phyloP scores from a whole-genome alignment of 352 stramenopile species.

The Phytophthora cryptogea region DNA sequence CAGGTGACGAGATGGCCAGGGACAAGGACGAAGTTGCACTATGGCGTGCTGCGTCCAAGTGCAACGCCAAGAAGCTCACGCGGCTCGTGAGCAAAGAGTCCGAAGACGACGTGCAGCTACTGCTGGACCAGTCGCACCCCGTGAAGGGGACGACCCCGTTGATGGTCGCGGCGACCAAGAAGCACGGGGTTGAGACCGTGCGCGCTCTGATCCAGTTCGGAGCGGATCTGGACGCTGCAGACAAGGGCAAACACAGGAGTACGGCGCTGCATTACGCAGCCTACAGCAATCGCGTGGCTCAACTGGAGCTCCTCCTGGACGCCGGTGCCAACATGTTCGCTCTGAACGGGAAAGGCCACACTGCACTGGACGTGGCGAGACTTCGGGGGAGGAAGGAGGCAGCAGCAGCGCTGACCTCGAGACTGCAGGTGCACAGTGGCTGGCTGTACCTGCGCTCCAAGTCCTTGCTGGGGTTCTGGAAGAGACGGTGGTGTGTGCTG shows the following conservation, averaged over 20 bases:
- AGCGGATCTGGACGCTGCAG: slow-evolving; percentile 43
- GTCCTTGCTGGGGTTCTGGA: slow-evolving; percentile 56
- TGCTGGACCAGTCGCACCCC: slow-evolving; percentile 52
- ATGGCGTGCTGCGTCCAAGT: slow-evolving; percentile 34
- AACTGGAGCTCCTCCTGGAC: slow-evolving; percentile 61
- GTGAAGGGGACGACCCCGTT: slow-evolving; percentile 62
- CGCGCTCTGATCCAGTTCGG: slow-evolving; percentile 63
- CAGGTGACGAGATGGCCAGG: slow-evolving; percentile 14
- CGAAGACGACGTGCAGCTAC: slow-evolving; percentile 15
- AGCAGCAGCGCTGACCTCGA: slow-evolving; percentile 47
- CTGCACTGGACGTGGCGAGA: slow-evolving; percentile 62
- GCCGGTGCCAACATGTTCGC: slow-evolving; percentile 48
- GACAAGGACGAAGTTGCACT: slow-evolving; percentile 26
- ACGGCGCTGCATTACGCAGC: slow-evolving; percentile 77
- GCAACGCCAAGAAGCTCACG: slow-evolving; percentile 39
- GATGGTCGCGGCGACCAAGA: slow-evolving; percentile 69
- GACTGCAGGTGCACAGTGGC: slow-evolving; percentile 53
- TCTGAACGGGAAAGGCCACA: slow-evolving; percentile 62
- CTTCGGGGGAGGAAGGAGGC: slow-evolving; percentile 49
- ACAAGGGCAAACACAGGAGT: slow-evolving; percentile 45
- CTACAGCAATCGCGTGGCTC: slow-evolving; percentile 49
- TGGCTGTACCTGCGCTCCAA: slow-evolving; percentile 57
- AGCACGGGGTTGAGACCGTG: slow-evolving; percentile 49
- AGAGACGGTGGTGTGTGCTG: slow-evolving; percentile 62
- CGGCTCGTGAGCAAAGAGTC: slow-evolving; percentile 24